These are phyloP conservation scores for Periconia sp. DNA, from an alignment of 2,329 filamentous ascomycete genomes.

Conservation along the genomic window DNA sequence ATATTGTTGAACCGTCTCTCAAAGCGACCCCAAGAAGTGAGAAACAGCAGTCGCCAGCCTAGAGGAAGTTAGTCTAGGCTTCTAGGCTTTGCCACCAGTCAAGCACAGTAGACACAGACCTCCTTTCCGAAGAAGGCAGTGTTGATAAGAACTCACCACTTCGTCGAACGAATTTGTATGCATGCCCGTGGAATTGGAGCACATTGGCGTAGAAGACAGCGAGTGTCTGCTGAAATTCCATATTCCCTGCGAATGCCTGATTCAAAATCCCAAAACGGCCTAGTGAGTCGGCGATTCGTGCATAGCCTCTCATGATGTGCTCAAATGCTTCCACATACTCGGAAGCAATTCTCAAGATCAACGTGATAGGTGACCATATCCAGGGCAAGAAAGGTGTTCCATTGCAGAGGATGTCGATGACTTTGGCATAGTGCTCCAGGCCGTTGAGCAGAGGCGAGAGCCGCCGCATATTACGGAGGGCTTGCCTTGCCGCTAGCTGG, in stretches of 20 bases:
- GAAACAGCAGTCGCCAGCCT: slow-evolving; percentile 39
- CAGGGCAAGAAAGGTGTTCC: slow-evolving; percentile 55
- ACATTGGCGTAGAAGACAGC: slow-evolving; percentile 58
- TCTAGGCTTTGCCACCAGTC: too few species aligned
- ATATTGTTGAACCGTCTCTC: slow-evolving; percentile 31
- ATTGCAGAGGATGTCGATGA: slow-evolving; percentile 53
- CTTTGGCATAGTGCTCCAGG: slow-evolving; percentile 51
- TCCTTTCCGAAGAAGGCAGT: too few species aligned
- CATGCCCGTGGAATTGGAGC: slow-evolving; percentile 54
- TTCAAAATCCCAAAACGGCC: slow-evolving; percentile 47
- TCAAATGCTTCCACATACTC: slow-evolving; percentile 53
- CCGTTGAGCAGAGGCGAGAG: slow-evolving; percentile 51
- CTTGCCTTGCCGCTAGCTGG: slow-evolving; percentile 45
- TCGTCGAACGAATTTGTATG: slow-evolving; percentile 53
- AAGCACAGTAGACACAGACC: too few species aligned
- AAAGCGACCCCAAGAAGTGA: slow-evolving; percentile 36
- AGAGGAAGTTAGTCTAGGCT: slow-evolving; percentile 1
- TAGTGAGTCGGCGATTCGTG: slow-evolving; percentile 48
- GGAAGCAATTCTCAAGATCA: slow-evolving; percentile 23
- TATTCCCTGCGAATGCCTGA: slow-evolving; percentile 33
- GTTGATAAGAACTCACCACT: slow-evolving; percentile 12
- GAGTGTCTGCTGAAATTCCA: slow-evolving; percentile 49
- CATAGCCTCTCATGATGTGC: slow-evolving; percentile 15
- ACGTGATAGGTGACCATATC: slow-evolving; percentile 45
- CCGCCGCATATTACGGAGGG: slow-evolving; percentile 53